Conservation (phyloP, 352 stramenopile genomes). For the Pythium utonaiense region DNA sequence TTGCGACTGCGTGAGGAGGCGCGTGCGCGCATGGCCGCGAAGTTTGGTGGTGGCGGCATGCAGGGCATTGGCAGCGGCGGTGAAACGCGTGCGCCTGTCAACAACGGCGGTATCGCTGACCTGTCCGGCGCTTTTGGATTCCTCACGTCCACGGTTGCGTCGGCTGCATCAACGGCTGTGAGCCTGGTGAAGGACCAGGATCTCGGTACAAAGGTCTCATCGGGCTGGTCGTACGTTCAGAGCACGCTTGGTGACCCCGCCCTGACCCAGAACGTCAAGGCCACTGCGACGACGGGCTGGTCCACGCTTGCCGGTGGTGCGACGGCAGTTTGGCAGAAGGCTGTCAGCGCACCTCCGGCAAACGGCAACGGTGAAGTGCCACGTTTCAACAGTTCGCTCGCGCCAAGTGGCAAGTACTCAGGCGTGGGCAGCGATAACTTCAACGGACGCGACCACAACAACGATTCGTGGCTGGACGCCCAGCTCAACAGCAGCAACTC, state of each 20-base stretch:
- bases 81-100: conserved; percentile 43
- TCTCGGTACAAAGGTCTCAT: conserved; percentile 71
- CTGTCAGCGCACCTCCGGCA: conserved; percentile 8
- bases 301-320: conserved; percentile 65
- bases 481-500: conserved; percentile 33
- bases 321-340: conserved; percentile 57
- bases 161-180: conserved; percentile 55
- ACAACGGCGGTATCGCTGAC: conserved; percentile 41
- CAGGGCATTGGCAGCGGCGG: conserved; percentile 76
- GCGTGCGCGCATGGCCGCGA: conserved; percentile 72
- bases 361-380: conserved; percentile 37
- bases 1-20: conserved; percentile 72
- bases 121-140: conserved; percentile 72
- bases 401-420: conserved; percentile 58
- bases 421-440: conserved; percentile 38
- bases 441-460: conserved; percentile 45
- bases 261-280: conserved; percentile 73
- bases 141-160: conserved; percentile 66
- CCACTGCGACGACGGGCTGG: conserved; percentile 72
- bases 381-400: conserved; percentile 52
- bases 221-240: conserved; percentile 73
- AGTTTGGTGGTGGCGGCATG: conserved; percentile 73
- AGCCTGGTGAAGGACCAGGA: conserved; percentile 77
- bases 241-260: conserved; percentile 69
- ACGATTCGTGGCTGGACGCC: conserved; percentile 66